phyloP scores from a whole-genome alignment of 768 basidiomycete species.

The Tricholoma saponaceum region DNA sequence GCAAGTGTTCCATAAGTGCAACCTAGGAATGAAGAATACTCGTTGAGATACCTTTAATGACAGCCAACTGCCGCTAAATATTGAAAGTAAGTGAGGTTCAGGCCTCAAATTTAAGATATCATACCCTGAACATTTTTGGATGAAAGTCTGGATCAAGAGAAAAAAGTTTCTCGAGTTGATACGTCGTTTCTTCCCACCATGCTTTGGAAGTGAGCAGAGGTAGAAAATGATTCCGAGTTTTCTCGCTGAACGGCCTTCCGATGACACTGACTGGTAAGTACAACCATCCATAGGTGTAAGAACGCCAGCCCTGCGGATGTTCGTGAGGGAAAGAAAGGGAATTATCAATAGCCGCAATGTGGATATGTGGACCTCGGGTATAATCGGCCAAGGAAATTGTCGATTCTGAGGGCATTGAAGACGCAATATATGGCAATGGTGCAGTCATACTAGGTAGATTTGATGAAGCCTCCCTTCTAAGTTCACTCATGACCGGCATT shows the following conservation, averaged over 20 bases:
- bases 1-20: not conserved
- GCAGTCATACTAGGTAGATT: conserved; percentile 35
- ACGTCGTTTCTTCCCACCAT: conserved; percentile 92
- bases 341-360: conserved; percentile 92
- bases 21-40: not conserved
- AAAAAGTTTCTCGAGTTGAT: conserved; percentile 70
- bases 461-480: conserved; percentile 38
- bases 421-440: conserved; percentile 35
- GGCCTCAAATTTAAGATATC: conserved; percentile 4
- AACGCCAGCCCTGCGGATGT: conserved; percentile 75
- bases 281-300: conserved; percentile 86
- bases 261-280: conserved; percentile 84
- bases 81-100: conserved; percentile 2
- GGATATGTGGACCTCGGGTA: conserved; percentile 72
- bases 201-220: conserved; percentile 75
- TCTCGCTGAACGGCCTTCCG: conserved; percentile 80
- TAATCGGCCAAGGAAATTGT: conserved; percentile 40
- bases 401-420: conserved; percentile 31
- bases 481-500: conserved; percentile 73
- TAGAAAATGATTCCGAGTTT: conserved; percentile 78
- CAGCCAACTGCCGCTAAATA: conserved; percentile 78
- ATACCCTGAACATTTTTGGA: conserved; percentile 83
- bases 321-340: conserved; percentile 90
- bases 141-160: conserved; percentile 83
- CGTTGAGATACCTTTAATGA: conserved; percentile 62